Base-by-base conservation (phyloP, 23 red algal species). In the Gracilaria caudata region DNA sequence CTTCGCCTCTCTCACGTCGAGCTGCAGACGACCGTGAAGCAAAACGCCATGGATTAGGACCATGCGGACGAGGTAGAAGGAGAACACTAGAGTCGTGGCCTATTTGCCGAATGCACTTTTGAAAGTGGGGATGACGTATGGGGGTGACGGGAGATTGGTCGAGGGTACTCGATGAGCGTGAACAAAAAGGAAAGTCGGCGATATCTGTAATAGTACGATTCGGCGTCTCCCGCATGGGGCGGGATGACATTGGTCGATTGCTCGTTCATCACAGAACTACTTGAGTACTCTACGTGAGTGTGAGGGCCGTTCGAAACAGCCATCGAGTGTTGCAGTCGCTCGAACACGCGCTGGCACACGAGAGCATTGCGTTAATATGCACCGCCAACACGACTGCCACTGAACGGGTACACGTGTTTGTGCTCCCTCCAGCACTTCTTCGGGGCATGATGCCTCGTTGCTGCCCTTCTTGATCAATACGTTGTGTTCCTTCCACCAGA, bases 1-100 rank as follows among this genome's bases (percentile, higher is more conserved):
- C 44, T 73, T 61, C 13, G 78, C 88, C 33, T 82, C 77, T 33
- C 35, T 53, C 26, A 92, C 81, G 61, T 49, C 64, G 44, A 92
- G 57, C 57, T 83, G 60, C 35, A 92, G 60, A 68, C 88, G 88
- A 35, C 88, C 88, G 35, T 92, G 88, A 21, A 92, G 88, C 58
- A 92, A 36, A 14, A 92, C 79, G 17, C 84, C 84, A 51, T 89
- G 82, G 29, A 86, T 86, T 29, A 86, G 82, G 41, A 86, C 82
- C 82, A 86, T 86, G 54, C 56, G 58, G 59, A 23, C 21, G 80
- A 6, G 57, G 16, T 44, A 34, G 59, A 39, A 53, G 25, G 59
- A 45, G 14, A 21, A 83, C 45, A 41, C 35, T 25, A 38, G 59
- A 1, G 36, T 32, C 8, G 61, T 4, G 23, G 32, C 14, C 6